phyloP scores from a whole-genome alignment of 331 rosid species.

The Arachis monticola region DNA sequence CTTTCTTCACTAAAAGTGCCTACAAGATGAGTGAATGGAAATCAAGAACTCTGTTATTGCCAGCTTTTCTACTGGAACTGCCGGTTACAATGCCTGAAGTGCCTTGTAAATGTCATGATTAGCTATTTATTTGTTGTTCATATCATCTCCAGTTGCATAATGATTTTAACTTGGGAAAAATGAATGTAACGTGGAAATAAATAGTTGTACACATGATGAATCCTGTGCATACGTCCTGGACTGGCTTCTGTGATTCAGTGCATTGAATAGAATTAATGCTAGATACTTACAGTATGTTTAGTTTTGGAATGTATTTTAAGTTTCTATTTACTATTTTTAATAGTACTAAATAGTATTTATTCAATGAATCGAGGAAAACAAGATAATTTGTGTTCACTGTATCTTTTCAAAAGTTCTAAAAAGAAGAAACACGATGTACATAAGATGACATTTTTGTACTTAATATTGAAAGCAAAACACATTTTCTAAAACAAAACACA shows the following conservation, averaged over 20 bases:
- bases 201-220: slow-evolving; percentile 5
- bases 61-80: slow-evolving; percentile 2
- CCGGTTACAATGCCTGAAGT: background rate
- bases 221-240: background rate
- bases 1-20: background rate
- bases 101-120: background rate
- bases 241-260: slow-evolving; percentile 16
- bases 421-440: background rate
- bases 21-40: background rate
- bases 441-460: background rate
- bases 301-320: background rate
- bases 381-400: background rate
- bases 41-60: background rate
- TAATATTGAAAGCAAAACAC: background rate
- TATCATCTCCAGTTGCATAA: slow-evolving; percentile 3
- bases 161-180: background rate
- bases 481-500: background rate
- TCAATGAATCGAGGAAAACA: background rate
- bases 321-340: background rate
- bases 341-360: background rate
- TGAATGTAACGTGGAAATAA: background rate
- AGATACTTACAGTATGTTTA: background rate
- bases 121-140: background rate
- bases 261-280: slow-evolving; percentile 2
- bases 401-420: no score